These are phyloP conservation scores for Diaporthe vexans DNA, from an alignment of 2,329 filamentous ascomycete genomes.

Conservation along the genomic window DNA sequence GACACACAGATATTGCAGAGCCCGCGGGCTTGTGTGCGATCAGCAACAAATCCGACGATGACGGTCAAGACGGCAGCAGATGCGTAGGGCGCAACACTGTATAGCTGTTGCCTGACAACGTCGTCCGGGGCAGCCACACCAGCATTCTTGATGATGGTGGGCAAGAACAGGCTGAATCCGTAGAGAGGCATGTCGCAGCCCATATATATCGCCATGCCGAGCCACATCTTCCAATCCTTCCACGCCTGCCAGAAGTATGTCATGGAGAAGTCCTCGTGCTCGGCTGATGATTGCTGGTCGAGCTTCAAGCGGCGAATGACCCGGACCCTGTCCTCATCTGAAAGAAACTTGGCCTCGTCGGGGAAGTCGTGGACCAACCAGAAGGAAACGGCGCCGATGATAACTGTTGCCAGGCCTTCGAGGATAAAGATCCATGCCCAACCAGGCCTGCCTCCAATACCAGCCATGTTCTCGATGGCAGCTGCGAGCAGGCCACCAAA, in stretches of 20 bases:
- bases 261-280: constrained; percentile 79
- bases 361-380: constrained; percentile 86
- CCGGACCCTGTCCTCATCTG: constrained; percentile 73
- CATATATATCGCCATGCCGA: constrained; percentile 63
- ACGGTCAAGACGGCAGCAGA: constrained; percentile 79
- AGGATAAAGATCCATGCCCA: constrained; percentile 77
- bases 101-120: constrained; percentile 69
- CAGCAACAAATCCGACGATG: constrained; percentile 79
- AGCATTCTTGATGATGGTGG: constrained; percentile 66
- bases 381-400: constrained; percentile 75
- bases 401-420: constrained; percentile 76
- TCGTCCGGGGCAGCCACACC: constrained; percentile 55
- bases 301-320: constrained; percentile 76
- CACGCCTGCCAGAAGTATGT: constrained; percentile 78
- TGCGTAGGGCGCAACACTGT: constrained; percentile 83
- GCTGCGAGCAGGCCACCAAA: constrained; percentile 80
- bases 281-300: constrained; percentile 77
- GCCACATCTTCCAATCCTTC: constrained; percentile 82
- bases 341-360: constrained; percentile 78
- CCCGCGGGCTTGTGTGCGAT: constrained; percentile 79
- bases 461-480: constrained; percentile 76
- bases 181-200: constrained; percentile 64
- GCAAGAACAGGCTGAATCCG: constrained; percentile 68
- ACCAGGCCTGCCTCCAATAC: constrained; percentile 64
- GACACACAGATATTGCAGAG: constrained; percentile 84